Conservation (phyloP, 2,329 filamentous ascomycete genomes). For the Aspergillus niger region DNA sequence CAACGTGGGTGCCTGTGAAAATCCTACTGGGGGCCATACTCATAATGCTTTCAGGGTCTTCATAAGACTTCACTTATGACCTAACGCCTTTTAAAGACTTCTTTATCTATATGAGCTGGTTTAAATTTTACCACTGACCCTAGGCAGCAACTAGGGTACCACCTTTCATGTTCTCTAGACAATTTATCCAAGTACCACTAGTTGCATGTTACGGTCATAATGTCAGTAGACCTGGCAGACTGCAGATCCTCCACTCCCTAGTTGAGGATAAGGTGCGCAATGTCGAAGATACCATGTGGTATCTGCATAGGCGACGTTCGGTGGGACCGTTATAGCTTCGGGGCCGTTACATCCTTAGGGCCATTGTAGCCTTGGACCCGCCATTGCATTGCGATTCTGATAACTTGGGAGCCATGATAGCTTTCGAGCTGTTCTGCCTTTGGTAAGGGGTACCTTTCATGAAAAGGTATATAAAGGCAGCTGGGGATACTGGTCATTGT, state of each 20-base stretch:
- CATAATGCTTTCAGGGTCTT: not conserved
- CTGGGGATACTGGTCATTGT: not conserved
- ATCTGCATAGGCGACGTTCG: not conserved
- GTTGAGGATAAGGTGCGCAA: not conserved
- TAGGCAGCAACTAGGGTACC: not conserved
- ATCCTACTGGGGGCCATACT: not conserved
- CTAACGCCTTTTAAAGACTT: not conserved
- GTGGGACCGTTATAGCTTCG: not conserved
- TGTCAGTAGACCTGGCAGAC: not conserved
- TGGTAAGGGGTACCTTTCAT: not conserved
- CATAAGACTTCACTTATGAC: too few relatives aligned
- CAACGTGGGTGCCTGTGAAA: not conserved
- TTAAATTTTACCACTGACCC: not conserved
- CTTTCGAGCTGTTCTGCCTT: not conserved
- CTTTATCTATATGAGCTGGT: not conserved
- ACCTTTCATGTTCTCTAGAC: too few relatives aligned
- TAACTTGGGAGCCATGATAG: not conserved
- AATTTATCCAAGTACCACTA: rapidly evolving
- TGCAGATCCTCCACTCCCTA: not conserved
- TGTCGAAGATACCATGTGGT: too few relatives aligned
- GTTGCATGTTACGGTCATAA: not conserved
- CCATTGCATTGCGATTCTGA: not conserved
- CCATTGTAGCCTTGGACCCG: not conserved
- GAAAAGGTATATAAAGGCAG: not conserved
- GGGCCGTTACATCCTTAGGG: not conserved